A percentile compares a stretch with the other conserved stretches of the same genome.
Evolutionary conservation across 2,329 filamentous ascomycete genomes (phyloP).

Genomic region (Metarhizium album): DNA sequence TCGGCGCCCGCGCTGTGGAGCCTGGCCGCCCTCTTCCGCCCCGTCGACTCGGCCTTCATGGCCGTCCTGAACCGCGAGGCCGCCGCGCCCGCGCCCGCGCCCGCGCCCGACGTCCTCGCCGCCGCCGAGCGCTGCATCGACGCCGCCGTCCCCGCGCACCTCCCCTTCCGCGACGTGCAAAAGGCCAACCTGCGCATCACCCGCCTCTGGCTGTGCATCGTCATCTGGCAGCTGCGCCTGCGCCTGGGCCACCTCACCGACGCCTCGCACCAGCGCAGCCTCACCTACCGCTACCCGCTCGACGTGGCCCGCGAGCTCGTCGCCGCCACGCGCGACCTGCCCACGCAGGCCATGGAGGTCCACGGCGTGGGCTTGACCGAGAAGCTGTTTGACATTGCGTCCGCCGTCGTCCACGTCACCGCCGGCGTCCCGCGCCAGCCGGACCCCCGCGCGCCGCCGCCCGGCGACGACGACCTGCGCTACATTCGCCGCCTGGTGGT

Average conservation of each 20-base stretch:
- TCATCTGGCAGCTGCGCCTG: slow-evolving; percentile 34
- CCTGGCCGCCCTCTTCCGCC: slow-evolving; percentile 28
- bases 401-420: slow-evolving; percentile 32
- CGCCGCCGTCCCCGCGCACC: slow-evolving; percentile 21
- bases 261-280: slow-evolving; percentile 19
- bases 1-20: slow-evolving; percentile 28
- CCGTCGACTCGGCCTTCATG: slow-evolving; percentile 31
- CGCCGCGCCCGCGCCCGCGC: slow-evolving; percentile 13
- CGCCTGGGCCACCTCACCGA: slow-evolving; percentile 30
- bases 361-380: slow-evolving; percentile 36
- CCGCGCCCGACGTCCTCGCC: slow-evolving; percentile 22
- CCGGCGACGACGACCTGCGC: slow-evolving; percentile 25
- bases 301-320: slow-evolving; percentile 29
- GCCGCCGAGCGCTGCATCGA: slow-evolving; percentile 26
- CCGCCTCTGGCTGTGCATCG: slow-evolving; percentile 33
- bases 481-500: slow-evolving; percentile 27
- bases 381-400: slow-evolving; percentile 35
- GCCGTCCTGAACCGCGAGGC: slow-evolving; percentile 29
- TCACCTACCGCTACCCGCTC: slow-evolving; percentile 32
- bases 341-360: slow-evolving; percentile 27
- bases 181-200: slow-evolving; percentile 33
- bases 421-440: slow-evolving; percentile 27
- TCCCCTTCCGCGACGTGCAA: slow-evolving; percentile 29
- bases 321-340: slow-evolving; percentile 26
- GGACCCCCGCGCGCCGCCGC: too few species aligned